Evolutionary conservation across 2,329 filamentous ascomycete genomes (phyloP), one percentile per base, ranked within the genome.

Genomic region (Clonostachys chloroleuca): DNA sequence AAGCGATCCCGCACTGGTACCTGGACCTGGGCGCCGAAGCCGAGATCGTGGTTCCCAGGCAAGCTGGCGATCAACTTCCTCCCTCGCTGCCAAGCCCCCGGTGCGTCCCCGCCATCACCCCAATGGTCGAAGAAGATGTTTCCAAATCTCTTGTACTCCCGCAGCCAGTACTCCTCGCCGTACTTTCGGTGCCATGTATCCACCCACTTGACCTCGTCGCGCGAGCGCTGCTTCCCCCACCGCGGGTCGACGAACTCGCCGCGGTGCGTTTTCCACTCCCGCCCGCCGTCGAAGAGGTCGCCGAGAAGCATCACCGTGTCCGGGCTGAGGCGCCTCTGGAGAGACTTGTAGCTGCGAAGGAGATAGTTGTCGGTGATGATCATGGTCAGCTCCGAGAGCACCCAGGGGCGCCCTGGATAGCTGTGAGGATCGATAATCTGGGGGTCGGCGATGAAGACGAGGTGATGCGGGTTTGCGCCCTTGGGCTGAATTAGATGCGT

Each of bases 31-130:
- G 83, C 83, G 4, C 89, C 92, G 60, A 97, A 96, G 0, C 94
- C 94, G 39, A 97, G 66, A 62, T 99, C 94, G 62, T 99, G 94
- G 59, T 99, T 99, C 3, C 94, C 94, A 0, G 94, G 94, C 48
- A 99, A 62, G 59, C 87, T 92, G 16, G 88, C 83, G 46, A 97
- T 86, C 46, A 97, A 72, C 67, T 87, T 92, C 48, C 88, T 79
- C 6, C 87, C 85, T 33, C 81, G 75, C 53, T 84, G 81, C 49
- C 83, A 83, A 2, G 74, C 65, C 0, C 77, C 72, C 0, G 83
- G 73, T 6, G 69, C 68, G 40, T 72, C 61, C 44, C 83, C 78
- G 2, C 74, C 78, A 47, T 80, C 63, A 37, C 80, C 77, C 79
- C 83, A 90, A 34, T 81, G 77, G 13, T 84, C 73, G 52, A 92